Evolutionary conservation across 1,284 basidiomycete species (phyloP).

Genomic region (Ceratobasidium sp.): DNA sequence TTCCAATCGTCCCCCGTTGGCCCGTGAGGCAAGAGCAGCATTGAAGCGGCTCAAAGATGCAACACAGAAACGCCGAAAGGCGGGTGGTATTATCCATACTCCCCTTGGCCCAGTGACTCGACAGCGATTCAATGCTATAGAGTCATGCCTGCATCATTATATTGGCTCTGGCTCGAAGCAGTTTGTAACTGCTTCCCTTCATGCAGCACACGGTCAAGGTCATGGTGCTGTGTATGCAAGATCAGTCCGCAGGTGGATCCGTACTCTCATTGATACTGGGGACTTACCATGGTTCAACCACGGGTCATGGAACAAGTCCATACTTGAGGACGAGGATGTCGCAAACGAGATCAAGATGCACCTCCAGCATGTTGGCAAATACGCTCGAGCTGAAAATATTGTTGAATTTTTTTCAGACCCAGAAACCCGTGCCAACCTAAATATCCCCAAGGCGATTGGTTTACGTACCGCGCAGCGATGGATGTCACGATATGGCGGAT

Average conservation of each 20-base stretch:
- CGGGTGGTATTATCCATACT: too few species aligned
- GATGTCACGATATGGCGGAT: not conserved
- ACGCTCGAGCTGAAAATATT: conserved; percentile 2
- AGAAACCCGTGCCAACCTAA: not conserved
- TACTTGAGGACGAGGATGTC: conserved; percentile 3
- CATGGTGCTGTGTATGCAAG: too few species aligned
- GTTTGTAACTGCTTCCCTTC: too few species aligned
- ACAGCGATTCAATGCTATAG: too few species aligned
- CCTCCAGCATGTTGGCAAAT: not conserved
- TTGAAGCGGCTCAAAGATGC: too few species aligned
- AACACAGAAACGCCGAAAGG: too few species aligned
- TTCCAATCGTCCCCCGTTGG: too few species aligned
- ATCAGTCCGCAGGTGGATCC: conserved; percentile 8
- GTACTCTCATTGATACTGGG: not conserved
- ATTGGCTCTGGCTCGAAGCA: too few species aligned
- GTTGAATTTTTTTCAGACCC: conserved; percentile 20
- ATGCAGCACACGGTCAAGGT: too few species aligned
- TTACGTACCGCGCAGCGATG: conserved; percentile 33
- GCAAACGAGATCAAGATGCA: not conserved
- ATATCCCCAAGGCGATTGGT: not conserved
- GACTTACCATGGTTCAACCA: not conserved
- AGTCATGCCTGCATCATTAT: too few species aligned
- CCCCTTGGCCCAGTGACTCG: too few species aligned
- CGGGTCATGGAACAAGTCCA: not conserved
- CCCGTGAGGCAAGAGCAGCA: too few species aligned